A percentile compares a stretch with the other conserved stretches of the same genome.
Evolutionary conservation across 345 rosid genomes (phyloP).

Genomic region (Hibiscus mutabilis): DNA sequence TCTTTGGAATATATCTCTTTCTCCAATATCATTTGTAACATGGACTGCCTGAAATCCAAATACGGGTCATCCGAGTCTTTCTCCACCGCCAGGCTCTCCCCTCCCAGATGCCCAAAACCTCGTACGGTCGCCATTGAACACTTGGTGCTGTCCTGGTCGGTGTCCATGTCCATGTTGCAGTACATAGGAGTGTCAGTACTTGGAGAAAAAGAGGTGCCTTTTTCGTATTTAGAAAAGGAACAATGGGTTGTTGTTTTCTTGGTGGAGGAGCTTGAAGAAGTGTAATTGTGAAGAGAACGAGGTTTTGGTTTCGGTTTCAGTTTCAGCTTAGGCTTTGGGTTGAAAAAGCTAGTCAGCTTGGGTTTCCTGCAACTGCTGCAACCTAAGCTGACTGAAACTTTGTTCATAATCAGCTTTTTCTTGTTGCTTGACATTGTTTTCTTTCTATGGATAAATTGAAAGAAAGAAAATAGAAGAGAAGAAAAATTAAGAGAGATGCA

Average conservation of each 20-base stretch:
- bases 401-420: conserved; percentile 43
- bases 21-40: conserved; percentile 94
- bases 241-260: not conserved
- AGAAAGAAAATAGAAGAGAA: not conserved
- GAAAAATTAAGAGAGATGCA: not conserved
- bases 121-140: conserved; percentile 20
- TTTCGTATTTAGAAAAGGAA: conserved; percentile 12
- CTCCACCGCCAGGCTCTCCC: conserved; percentile 76
- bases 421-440: conserved; percentile 37
- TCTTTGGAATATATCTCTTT: conserved; percentile 80
- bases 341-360: conserved; percentile 42
- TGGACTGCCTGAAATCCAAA: conserved; percentile 78
- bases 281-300: conserved; percentile 8
- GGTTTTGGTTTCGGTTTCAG: conserved; percentile 10
- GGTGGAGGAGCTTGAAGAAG: conserved; percentile 26
- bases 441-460: not conserved
- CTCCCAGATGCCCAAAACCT: conserved; percentile 57
- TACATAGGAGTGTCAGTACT: conserved; percentile 17
- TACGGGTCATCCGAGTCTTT: conserved; percentile 95
- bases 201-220: conserved; percentile 37
- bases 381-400: conserved; percentile 58
- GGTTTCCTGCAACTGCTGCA: conserved; percentile 67
- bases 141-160: conserved; percentile 1
- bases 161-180: conserved; percentile 22
- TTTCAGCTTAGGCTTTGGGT: conserved; percentile 29